Evolutionary conservation across 2,329 filamentous ascomycete species (phyloP).

Genomic region (Cordyceps farinosa): DNA sequence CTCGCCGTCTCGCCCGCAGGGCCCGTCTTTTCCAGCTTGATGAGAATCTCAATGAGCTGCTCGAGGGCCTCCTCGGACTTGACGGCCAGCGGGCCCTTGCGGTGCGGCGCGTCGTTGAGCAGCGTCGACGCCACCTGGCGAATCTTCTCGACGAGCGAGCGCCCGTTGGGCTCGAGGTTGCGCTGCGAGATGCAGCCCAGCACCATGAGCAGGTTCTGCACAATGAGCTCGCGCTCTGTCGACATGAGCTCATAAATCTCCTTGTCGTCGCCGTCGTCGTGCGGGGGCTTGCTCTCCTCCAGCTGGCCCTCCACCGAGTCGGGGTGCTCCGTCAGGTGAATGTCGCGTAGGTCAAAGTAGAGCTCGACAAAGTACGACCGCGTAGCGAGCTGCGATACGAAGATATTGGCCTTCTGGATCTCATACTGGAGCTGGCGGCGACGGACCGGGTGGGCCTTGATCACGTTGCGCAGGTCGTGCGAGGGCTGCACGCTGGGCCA

Average conservation of each 20-base stretch:
- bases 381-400: constrained; percentile 75
- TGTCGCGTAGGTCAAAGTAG: constrained; percentile 73
- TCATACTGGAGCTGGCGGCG: constrained; percentile 69
- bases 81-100: constrained; percentile 48
- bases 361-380: constrained; percentile 83
- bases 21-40: constrained; percentile 66
- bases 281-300: constrained; percentile 35
- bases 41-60: constrained; percentile 70
- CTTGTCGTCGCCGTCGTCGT: constrained; percentile 40
- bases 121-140: constrained; percentile 79
- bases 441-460: constrained; percentile 46
- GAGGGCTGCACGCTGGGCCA: constrained; percentile 45
- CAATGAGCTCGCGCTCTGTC: constrained; percentile 74
- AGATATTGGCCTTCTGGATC: constrained; percentile 90
- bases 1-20: constrained; percentile 29
- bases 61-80: constrained; percentile 68
- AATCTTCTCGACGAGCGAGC: constrained; percentile 74
- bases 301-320: constrained; percentile 29
- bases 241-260: constrained; percentile 63
- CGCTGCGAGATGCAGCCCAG: constrained; percentile 75
- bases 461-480: constrained; percentile 48
- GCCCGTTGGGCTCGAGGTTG: constrained; percentile 72
- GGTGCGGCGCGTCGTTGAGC: constrained; percentile 54
- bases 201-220: constrained; percentile 72
- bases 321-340: constrained; percentile 50